phyloP scores from a whole-genome alignment of 371 early-diverging fungal species.

The Actinomortierella wolfii region DNA sequence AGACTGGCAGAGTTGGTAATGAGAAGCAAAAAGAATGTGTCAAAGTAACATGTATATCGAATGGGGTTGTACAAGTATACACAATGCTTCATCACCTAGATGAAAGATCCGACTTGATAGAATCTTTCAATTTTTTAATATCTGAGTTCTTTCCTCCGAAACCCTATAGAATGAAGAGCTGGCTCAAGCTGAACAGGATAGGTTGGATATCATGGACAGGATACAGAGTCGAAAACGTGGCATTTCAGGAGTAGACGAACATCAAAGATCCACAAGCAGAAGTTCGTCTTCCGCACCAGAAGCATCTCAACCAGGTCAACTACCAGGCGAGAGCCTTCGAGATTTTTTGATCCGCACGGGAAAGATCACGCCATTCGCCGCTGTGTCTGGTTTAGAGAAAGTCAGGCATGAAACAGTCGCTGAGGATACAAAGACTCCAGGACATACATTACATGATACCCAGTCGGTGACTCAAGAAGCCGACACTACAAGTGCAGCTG shows the following conservation, averaged over 20 bases:
- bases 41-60: too few relatives aligned
- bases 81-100: too few relatives aligned
- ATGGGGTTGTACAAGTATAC: too few relatives aligned
- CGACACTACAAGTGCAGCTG: neutral
- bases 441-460: too few relatives aligned
- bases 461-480: neutral
- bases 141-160: too few relatives aligned
- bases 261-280: slow-evolving; percentile 26
- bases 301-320: slow-evolving; percentile 17
- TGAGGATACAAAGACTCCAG: too few relatives aligned
- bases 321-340: slow-evolving; percentile 56
- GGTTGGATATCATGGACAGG: slow-evolving; percentile 53
- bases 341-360: slow-evolving; percentile 77
- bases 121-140: too few relatives aligned
- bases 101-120: too few relatives aligned
- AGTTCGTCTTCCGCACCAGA: neutral
- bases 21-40: slow-evolving; percentile 45
- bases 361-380: slow-evolving; percentile 78
- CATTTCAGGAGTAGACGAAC: slow-evolving; percentile 4
- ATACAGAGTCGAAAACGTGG: slow-evolving; percentile 38
- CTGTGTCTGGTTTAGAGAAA: slow-evolving; percentile 44
- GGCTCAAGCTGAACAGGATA: slow-evolving; percentile 48
- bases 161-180: slow-evolving; percentile 42
- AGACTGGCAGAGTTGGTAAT: slow-evolving; percentile 20
- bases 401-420: slow-evolving; percentile 4